Base-by-base conservation (phyloP, 2,329 filamentous ascomycete genomes). In the Cladosporium austrohemisphaericum region DNA sequence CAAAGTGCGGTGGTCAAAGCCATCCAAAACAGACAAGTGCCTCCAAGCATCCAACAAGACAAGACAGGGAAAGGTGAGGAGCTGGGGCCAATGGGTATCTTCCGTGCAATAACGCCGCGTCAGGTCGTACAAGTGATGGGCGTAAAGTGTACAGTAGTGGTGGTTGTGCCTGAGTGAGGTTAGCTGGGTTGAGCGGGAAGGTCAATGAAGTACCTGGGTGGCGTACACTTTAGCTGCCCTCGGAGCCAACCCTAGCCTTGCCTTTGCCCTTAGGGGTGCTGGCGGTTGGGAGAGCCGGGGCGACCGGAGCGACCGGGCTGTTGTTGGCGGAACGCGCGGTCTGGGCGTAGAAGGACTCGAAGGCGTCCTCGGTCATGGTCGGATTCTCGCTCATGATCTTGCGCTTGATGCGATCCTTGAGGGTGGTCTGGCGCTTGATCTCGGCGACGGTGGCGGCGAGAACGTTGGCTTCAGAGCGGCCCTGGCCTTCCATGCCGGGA, bases 401-500 rank as follows among this genome's bases (percentile, higher is more conserved):
- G 28, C 33, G 19, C 47, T 50, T 50, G 22, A 50, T 20, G 19
- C 6, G 10, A 8, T 33, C 37, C 14, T 43, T 50, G 23, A 50
- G n/a, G 14, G 14, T 18, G 11, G 33, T 19, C 11, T 50, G 47
- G n/a, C 28, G 22, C 47, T 50, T 50, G 6, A 50, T 43, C 13
- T 33, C 37, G 37, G 68, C 65, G 48, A 76, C 68, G 1, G 73
- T 74, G 19, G 67, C 68, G 55, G 83, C 81, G 18, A 95, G 75
- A n/a, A 95, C 88, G 14, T 89, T 76, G 22, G 87, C 88, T 67
- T 95, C 90, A 55, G 88, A 93, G 37, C 89, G 82, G 1, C 86
- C 90, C 62, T 91, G 86, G 1, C 90, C 90, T 60, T 88, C 80
- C 46, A 94, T 76, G 0, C 87, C 88, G 0, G 90, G 90, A 1